phyloP scores from a whole-genome alignment of 805 yeast genomes.

The Yarrowia osloensis region DNA sequence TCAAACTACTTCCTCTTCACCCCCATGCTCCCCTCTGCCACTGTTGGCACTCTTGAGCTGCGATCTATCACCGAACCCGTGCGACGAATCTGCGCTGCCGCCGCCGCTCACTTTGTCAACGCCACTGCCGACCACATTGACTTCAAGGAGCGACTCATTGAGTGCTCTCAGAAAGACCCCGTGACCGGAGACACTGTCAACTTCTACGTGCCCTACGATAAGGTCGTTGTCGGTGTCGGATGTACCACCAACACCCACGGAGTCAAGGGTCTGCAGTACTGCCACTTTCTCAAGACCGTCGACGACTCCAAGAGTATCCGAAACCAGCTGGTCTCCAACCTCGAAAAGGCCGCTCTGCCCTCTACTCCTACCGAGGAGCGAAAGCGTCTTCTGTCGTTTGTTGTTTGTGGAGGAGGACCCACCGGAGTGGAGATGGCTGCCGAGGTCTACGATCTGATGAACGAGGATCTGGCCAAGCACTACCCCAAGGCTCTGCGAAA shows the following conservation, averaged over 20 bases:
- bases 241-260: slow-evolving; percentile 70
- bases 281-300: slow-evolving; percentile 64
- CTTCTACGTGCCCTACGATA: slow-evolving; percentile 72
- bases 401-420: slow-evolving; percentile 75
- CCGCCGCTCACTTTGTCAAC: slow-evolving; percentile 63
- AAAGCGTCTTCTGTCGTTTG: slow-evolving; percentile 60
- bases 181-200: slow-evolving; percentile 45
- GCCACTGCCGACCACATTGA: slow-evolving; percentile 63
- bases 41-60: slow-evolving; percentile 68
- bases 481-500: slow-evolving; percentile 65
- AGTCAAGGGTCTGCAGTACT: slow-evolving; percentile 64
- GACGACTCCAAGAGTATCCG: slow-evolving; percentile 63
- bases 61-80: slow-evolving; percentile 66
- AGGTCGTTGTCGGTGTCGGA: slow-evolving; percentile 68
- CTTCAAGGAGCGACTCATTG: slow-evolving; percentile 57
- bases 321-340: slow-evolving; percentile 54
- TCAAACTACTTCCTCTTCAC: slow-evolving; percentile 70
- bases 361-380: slow-evolving; percentile 65
- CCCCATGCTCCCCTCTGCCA: slow-evolving; percentile 68
- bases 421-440: slow-evolving; percentile 77
- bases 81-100: slow-evolving; percentile 54
- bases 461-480: slow-evolving; percentile 59
- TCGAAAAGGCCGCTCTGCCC: slow-evolving; percentile 66
- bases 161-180: slow-evolving; percentile 52
- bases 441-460: slow-evolving; percentile 64